phyloP scores from a whole-genome alignment of 176 grass and related monocot species.

The Secale cereale region DNA sequence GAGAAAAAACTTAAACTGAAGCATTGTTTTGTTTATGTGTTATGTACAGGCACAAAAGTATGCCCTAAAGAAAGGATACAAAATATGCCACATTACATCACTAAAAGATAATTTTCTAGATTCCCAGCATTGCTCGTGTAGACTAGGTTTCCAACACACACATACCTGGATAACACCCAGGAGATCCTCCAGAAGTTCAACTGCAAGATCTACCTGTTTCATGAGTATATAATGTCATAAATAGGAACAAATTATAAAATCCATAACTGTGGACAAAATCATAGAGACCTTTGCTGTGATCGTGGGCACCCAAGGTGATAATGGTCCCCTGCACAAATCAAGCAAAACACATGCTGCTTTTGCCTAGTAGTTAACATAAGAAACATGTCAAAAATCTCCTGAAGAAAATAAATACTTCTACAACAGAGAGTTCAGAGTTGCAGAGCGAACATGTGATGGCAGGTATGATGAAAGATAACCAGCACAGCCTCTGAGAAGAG shows the following conservation, averaged over 20 bases:
- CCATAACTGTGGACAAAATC: conserved; percentile 15
- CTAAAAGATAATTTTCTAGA: neutral
- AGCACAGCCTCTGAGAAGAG: conserved; percentile 83
- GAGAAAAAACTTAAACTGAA: conserved; percentile 21
- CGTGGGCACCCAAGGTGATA: conserved; percentile 79
- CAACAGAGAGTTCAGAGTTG: conserved; percentile 32
- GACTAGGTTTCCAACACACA: conserved; percentile 5
- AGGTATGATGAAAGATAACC: conserved; percentile 93
- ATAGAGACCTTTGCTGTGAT: conserved; percentile 69
- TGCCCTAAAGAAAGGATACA: conserved; percentile 5
- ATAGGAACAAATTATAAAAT: conserved; percentile 28
- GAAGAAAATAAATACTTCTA: conserved; percentile 16
- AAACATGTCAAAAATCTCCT: conserved; percentile 12
- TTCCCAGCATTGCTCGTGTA: neutral
- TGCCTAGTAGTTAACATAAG: conserved; percentile 52
- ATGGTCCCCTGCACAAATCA: conserved; percentile 79
- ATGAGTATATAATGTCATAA: conserved; percentile 23
- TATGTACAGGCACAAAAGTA: conserved; percentile 12
- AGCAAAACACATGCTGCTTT: conserved; percentile 91
- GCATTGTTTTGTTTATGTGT: conserved; percentile 16
- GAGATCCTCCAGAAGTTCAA: conserved; percentile 84
- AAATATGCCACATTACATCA: conserved; percentile 20
- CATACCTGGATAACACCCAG: conserved; percentile 84
- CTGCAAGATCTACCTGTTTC: conserved; percentile 74
- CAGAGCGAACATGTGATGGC: conserved; percentile 71